These are phyloP conservation scores for Blepharisma stoltei DNA, from an alignment of 73 alveolate species.

Conservation along the genomic window DNA sequence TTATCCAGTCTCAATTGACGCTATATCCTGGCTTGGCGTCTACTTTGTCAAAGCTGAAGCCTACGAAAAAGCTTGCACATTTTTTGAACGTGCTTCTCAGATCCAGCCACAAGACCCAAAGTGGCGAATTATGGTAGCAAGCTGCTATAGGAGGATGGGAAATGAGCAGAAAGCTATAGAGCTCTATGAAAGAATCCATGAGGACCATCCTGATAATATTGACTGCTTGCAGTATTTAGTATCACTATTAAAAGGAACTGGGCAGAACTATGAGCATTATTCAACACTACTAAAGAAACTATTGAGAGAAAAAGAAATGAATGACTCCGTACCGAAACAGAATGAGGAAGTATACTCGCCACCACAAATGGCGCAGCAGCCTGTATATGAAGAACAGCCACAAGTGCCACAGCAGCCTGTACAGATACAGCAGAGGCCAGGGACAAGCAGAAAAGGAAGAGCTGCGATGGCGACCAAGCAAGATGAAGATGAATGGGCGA, in stretches of 20 bases:
- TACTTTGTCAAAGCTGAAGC: constrained; percentile 88
- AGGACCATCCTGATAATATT: constrained; percentile 70
- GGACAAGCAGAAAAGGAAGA: constrained; percentile 29
- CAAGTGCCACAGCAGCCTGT: background rate
- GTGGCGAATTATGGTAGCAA: constrained; percentile 96
- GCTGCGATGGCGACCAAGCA: background rate
- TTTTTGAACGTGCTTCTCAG: constrained; percentile 97
- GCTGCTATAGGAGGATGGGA: constrained; percentile 93
- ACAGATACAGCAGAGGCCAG: constrained; percentile 17
- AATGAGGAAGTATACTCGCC: background rate
- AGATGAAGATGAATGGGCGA: background rate
- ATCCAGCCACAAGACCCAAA: constrained; percentile 94
- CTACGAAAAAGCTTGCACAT: constrained; percentile 95
- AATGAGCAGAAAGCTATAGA: constrained; percentile 41
- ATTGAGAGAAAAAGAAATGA: constrained; percentile 49
- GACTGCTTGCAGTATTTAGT: constrained; percentile 71
- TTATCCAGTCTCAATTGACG: constrained; percentile 91
- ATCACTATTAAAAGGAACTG: constrained; percentile 54
- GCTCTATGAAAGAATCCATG: constrained; percentile 61
- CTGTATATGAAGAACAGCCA: constrained; percentile 6
- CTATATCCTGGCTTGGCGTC: constrained; percentile 92
- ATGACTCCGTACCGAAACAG: background rate
- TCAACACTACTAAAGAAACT: constrained; percentile 40
- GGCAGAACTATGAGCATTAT: constrained; percentile 53
- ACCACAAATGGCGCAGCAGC: background rate